Conservation (phyloP, 768 basidiomycete species). For the Russula abietina region DNA sequence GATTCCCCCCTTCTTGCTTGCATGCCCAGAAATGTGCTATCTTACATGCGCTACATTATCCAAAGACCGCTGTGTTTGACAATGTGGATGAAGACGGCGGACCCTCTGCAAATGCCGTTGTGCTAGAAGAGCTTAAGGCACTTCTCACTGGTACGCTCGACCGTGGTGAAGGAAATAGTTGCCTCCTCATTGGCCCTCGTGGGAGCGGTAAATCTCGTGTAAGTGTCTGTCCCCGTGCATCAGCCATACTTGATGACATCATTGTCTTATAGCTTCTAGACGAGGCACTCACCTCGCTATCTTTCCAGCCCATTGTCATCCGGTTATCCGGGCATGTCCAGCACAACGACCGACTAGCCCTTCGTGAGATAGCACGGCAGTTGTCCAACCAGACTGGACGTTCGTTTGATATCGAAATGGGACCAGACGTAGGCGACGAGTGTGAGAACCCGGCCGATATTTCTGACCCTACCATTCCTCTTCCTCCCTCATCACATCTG, state of each 20-base stretch:
- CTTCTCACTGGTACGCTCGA: conserved; percentile 67
- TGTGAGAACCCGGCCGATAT: conserved; percentile 47
- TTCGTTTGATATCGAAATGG: conserved; percentile 36
- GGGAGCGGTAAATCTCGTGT: conserved; percentile 83
- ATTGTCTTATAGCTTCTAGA: conserved; percentile 49
- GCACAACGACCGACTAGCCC: conserved; percentile 79
- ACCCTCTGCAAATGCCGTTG: conserved; percentile 43
- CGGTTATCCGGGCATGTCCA: conserved; percentile 84
- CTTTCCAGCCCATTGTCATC: conserved; percentile 59
- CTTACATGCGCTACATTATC: conserved; percentile 40
- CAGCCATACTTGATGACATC: conserved; percentile 13
- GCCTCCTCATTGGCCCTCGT: conserved; percentile 76
- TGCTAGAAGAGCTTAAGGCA: conserved; percentile 51
- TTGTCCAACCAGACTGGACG: conserved; percentile 70
- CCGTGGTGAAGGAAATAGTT: conserved; percentile 91
- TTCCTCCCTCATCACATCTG: conserved; percentile 65
- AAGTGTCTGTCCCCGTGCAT: conserved; percentile 26
- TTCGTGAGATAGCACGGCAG: conserved; percentile 87
- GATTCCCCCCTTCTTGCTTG: conserved; percentile 42
- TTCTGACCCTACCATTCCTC: conserved; percentile 26
- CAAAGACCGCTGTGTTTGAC: conserved; percentile 23
- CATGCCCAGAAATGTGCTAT: conserved; percentile 54
- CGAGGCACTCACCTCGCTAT: conserved; percentile 43
- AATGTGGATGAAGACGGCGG: conserved; percentile 33
- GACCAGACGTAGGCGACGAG: conserved; percentile 33